Conservation (phyloP, 371 early-diverging fungal species). For the Mucor circinelloides region DNA sequence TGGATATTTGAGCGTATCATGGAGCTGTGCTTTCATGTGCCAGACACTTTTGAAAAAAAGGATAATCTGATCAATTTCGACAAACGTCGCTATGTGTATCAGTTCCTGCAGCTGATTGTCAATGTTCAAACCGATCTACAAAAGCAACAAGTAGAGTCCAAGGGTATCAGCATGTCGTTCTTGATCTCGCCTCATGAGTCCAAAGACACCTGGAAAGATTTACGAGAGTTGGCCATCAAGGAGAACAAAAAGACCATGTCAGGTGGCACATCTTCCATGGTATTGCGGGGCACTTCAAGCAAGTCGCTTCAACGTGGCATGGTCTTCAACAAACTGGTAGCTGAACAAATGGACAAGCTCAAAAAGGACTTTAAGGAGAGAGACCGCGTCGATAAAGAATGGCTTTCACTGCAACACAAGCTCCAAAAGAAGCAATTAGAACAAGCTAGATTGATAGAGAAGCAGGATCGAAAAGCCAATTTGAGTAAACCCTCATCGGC, state of each 20-base stretch:
- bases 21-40: conserved; percentile 29
- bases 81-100: conserved; percentile 69
- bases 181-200: conserved; percentile 25
- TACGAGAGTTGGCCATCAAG: conserved; percentile 39
- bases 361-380: conserved; percentile 74
- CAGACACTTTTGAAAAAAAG: conserved; percentile 45
- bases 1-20: conserved; percentile 62
- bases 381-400: conserved; percentile 70
- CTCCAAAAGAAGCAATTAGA: conserved; percentile 74
- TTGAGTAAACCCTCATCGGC: neutral
- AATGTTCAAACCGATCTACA: conserved; percentile 41
- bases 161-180: conserved; percentile 19
- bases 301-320: conserved; percentile 7
- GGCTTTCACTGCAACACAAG: conserved; percentile 65
- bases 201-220: conserved; percentile 34
- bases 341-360: conserved; percentile 69
- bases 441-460: conserved; percentile 66
- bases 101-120: conserved; percentile 61
- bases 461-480: conserved; percentile 41
- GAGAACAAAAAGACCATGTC: conserved; percentile 39
- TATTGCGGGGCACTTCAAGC: conserved; percentile 23
- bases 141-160: conserved; percentile 12
- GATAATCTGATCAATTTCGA: conserved; percentile 67
- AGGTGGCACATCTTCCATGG: conserved; percentile 23
- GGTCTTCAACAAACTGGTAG: conserved; percentile 61